Evolutionary conservation across 2,329 filamentous ascomycete species (phyloP).

Genomic region (Cladophialophora exuberans): DNA sequence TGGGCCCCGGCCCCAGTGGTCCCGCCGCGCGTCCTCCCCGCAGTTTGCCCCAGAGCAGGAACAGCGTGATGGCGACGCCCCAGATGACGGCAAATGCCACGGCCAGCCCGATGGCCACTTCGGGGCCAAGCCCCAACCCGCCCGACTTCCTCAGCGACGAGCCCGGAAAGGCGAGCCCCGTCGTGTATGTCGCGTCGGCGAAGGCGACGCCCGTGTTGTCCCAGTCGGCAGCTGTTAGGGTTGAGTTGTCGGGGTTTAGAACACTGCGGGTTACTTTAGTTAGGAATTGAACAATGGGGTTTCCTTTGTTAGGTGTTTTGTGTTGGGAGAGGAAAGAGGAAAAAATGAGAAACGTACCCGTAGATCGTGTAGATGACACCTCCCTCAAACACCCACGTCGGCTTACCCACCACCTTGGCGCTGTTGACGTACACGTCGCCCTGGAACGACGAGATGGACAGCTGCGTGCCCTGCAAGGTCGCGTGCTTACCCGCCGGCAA

Average conservation of each 20-base stretch:
- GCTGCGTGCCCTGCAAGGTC: constrained; percentile 6
- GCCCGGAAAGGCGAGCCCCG: neutral
- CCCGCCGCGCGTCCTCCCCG: no score
- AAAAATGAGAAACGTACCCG: neutral
- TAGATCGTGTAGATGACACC: constrained; percentile 14
- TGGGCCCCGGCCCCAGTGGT: no score
- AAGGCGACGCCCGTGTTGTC: neutral
- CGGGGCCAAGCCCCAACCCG: no score
- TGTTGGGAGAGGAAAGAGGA: neutral
- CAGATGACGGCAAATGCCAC: neutral
- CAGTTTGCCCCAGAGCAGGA: no score
- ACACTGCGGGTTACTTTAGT: neutral
- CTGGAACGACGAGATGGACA: neutral
- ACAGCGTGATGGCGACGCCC: neutral
- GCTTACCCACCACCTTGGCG: constrained; percentile 5
- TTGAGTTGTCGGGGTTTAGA: constrained; percentile 12
- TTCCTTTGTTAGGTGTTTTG: no score
- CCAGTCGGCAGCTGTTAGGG: neutral
- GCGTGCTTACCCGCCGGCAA: neutral
- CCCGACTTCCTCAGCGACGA: no score
- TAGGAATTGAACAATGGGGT: no score
- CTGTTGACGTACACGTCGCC: constrained; percentile 11
- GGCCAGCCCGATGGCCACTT: neutral
- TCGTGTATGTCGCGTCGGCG: neutral
- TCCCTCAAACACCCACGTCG: constrained; percentile 3